phyloP scores from a whole-genome alignment of 1,284 basidiomycete species.

The Lignosus rhinocerotis region DNA sequence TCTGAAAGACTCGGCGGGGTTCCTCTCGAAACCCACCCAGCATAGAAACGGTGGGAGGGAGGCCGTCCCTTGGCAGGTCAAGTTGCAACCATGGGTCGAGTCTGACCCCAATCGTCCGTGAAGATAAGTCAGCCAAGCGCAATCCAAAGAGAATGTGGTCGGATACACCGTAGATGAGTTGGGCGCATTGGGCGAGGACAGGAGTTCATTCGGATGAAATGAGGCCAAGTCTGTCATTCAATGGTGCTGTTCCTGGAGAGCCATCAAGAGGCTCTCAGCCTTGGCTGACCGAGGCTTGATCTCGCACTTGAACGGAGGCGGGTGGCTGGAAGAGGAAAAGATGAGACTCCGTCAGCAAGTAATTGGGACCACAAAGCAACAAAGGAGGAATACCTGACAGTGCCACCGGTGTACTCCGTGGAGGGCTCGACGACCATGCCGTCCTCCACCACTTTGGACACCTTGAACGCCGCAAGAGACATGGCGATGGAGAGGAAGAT shows the following conservation, averaged over 20 bases:
- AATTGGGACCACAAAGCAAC: not conserved
- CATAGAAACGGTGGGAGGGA: too few species aligned
- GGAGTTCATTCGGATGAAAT: too few species aligned
- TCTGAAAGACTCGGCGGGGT: too few species aligned
- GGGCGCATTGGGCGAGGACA: too few species aligned
- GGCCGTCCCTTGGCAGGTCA: too few species aligned
- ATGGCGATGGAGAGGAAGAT: constrained; percentile 34
- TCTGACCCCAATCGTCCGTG: too few species aligned
- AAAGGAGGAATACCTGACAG: constrained; percentile 24
- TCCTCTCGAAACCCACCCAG: too few species aligned
- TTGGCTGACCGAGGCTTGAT: constrained; percentile 33
- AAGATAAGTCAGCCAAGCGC: too few species aligned
- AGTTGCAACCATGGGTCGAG: too few species aligned
- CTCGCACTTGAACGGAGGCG: constrained; percentile 34
- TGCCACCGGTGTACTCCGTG: constrained; percentile 26
- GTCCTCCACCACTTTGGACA: constrained; percentile 30
- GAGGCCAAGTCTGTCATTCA: too few species aligned
- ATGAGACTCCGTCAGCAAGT: not conserved
- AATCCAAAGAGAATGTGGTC: too few species aligned
- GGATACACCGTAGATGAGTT: too few species aligned
- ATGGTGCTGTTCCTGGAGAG: constrained; percentile 3
- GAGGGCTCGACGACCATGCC: constrained; percentile 28
- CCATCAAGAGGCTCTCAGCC: constrained; percentile 24
- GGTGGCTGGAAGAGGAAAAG: constrained; percentile 25
- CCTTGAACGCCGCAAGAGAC: constrained; percentile 34